Evolutionary conservation across 1,284 basidiomycete genomes (phyloP), one percentile per base, ranked within the genome.

Genomic region (Neonothopanus nambi): DNA sequence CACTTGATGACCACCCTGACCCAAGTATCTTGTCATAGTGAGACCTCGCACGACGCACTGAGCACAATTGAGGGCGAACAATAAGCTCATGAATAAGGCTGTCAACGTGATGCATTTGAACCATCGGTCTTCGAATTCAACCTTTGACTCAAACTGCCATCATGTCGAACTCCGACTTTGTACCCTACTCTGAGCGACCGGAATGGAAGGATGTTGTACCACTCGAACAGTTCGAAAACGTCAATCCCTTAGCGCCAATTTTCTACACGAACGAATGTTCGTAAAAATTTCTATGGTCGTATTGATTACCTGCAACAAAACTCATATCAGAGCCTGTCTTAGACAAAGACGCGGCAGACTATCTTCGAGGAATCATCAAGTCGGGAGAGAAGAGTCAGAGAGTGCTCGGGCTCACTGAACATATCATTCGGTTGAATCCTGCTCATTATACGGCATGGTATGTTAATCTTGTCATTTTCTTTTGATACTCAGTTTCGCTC

Each of bases 371-470:
- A 0, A 78, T 97, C 54, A 79, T 91, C 39, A 83, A 85, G 60
- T 71, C 74, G 0, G 83, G 81, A 5, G 95, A 98, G 73, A 84
- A 84, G 70, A 91, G 85, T 58, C 71, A 80, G 33, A 80, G 95
- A 33, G 93, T 89, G 5, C 81, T 98, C 41, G 81, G 87, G 59
- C 77, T 98, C 44, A 98, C 95, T 0, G 89, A 95, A 69, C 76
- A 75, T 44, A 84, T 97, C 61, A 94, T 98, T 58, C 78, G 86
- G 26, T 75, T 89, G 71, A 97, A 97, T 66, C 92, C 94, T 5
- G 92, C 91, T 2, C 95, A 97, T 67, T 98, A 97, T 66, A 90
- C 93, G 45, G 93, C 94, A 59, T 98, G 95, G 95, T 95, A n/a
- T n/a, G n/a, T n/a, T n/a, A n/a, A n/a, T n/a, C n/a, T 63, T 57